Evolutionary conservation across 2,329 filamentous ascomycete genomes (phyloP).

Genomic region (Cladophialophora immunda): DNA sequence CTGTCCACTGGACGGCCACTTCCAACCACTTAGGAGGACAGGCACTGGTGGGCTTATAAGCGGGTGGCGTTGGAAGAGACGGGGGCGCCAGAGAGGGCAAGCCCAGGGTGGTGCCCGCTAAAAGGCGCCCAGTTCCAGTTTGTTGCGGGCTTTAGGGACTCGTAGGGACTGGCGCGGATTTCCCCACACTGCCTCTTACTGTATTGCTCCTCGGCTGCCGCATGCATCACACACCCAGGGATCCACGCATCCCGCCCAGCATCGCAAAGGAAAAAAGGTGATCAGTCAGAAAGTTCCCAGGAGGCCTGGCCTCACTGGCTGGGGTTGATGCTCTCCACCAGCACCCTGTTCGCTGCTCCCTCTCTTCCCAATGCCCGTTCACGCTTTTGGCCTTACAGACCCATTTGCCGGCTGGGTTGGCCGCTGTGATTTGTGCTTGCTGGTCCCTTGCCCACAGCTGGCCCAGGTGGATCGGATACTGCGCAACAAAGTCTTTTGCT

Average conservation of each 20-base stretch:
- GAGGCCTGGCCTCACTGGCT: not conserved
- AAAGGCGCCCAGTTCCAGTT: conserved; percentile 5
- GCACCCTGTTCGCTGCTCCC: no score
- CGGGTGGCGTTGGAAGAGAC: not conserved
- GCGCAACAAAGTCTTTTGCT: conserved; percentile 11
- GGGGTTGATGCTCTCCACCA: no score
- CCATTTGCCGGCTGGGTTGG: conserved; percentile 3
- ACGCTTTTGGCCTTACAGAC: conserved; percentile 1
- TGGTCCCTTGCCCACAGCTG: not conserved
- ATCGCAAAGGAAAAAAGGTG: conserved; percentile 4
- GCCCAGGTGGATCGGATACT: not conserved
- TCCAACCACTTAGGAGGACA: not conserved
- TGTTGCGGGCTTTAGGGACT: conserved; percentile 11
- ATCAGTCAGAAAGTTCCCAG: conserved; percentile 4
- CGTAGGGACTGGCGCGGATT: conserved; percentile 4
- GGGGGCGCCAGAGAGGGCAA: not conserved
- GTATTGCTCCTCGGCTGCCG: conserved; percentile 1
- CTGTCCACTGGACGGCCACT: not conserved
- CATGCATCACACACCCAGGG: not conserved
- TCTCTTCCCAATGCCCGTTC: not conserved
- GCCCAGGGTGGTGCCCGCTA: not conserved
- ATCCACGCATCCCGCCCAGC: not conserved
- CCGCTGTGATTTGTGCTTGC: not conserved
- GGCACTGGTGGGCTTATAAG: not conserved
- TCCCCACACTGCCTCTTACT: conserved; percentile 9